Percentiles rank a stretch among this genome's conserved stretches.
Conservation (phyloP, 1,284 basidiomycete species). For the Apiotrichum akiyoshidainum region DNA sequence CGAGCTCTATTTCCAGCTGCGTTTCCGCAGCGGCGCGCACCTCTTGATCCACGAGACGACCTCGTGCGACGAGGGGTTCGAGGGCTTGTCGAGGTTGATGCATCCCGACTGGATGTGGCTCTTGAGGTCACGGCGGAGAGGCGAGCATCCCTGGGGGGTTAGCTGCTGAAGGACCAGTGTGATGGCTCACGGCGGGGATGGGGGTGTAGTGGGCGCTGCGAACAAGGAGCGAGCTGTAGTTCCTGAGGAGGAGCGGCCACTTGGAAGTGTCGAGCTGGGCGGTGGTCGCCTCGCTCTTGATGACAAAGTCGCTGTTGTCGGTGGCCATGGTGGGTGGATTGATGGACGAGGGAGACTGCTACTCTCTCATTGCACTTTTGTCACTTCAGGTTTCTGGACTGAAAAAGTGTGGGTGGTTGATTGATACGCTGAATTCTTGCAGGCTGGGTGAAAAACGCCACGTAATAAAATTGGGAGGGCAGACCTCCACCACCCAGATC, state of each 20-base stretch:
- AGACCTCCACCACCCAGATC: too few relatives aligned
- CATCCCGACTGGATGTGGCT: constrained; percentile 96
- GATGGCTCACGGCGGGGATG: constrained; percentile 60
- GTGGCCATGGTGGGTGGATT: constrained; percentile 28
- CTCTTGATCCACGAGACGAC: constrained; percentile 96
- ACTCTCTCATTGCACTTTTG: neutral
- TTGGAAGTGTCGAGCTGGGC: constrained; percentile 89
- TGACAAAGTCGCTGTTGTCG: constrained; percentile 65
- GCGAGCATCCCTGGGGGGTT: constrained; percentile 61
- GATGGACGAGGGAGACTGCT: neutral
- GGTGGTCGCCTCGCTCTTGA: constrained; percentile 69
- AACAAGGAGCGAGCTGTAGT: constrained; percentile 86
- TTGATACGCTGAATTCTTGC: too few relatives aligned
- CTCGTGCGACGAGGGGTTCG: constrained; percentile 99
- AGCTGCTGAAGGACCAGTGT: neutral
- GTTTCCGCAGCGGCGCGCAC: too few relatives aligned
- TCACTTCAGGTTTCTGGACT: too few relatives aligned
- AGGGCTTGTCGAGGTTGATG: constrained; percentile 99
- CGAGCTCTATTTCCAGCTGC: too few relatives aligned
- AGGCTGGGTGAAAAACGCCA: too few relatives aligned
- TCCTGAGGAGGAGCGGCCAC: constrained; percentile 97
- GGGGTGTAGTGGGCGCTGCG: constrained; percentile 97
- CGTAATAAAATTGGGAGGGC: too few relatives aligned
- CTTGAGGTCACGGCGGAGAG: constrained; percentile 86
- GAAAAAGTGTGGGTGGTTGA: too few relatives aligned